phyloP scores from a whole-genome alignment of 2,329 filamentous ascomycete genomes.

The Ceratocystis albifundus region DNA sequence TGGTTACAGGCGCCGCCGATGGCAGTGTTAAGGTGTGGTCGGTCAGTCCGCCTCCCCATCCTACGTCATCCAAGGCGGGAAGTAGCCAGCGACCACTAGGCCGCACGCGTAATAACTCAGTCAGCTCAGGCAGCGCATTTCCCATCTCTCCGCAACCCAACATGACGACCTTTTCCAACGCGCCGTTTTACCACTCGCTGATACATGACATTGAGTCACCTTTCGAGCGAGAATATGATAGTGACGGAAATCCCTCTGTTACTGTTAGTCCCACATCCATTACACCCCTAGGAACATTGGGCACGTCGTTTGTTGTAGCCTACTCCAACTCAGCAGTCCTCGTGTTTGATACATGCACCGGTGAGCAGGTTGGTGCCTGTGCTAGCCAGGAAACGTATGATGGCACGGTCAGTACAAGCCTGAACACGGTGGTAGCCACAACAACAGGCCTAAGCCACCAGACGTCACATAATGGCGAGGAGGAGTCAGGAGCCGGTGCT shows the following conservation, averaged over 20 bases:
- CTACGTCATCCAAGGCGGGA: conserved; percentile 60
- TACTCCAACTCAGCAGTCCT: conserved; percentile 84
- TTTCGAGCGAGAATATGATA: not conserved
- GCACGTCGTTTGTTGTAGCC: conserved; percentile 84
- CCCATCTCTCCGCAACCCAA: conserved; percentile 73
- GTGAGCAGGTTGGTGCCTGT: conserved; percentile 87
- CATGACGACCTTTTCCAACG: conserved; percentile 64
- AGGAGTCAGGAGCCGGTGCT: conserved; percentile 64
- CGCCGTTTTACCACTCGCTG: conserved; percentile 76
- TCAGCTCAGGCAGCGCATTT: conserved; percentile 88
- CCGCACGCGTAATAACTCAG: conserved; percentile 77
- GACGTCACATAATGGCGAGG: conserved; percentile 45
- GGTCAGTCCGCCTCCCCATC: conserved; percentile 77
- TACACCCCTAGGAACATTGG: conserved; percentile 68
- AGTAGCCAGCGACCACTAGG: conserved; percentile 42
- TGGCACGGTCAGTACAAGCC: conserved; percentile 62
- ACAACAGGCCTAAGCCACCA: conserved; percentile 71
- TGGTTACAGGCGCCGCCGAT: conserved; percentile 87
- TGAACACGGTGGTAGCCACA: conserved; percentile 84
- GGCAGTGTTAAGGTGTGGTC: conserved; percentile 90
- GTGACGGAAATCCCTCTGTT: conserved; percentile 37
- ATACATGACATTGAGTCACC: conserved; percentile 72
- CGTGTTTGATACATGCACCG: conserved; percentile 83
- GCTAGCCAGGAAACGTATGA: conserved; percentile 90
- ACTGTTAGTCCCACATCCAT: conserved; percentile 80